Conservation (phyloP, 2,329 filamentous ascomycete species). For the Botryotinia calthae region DNA sequence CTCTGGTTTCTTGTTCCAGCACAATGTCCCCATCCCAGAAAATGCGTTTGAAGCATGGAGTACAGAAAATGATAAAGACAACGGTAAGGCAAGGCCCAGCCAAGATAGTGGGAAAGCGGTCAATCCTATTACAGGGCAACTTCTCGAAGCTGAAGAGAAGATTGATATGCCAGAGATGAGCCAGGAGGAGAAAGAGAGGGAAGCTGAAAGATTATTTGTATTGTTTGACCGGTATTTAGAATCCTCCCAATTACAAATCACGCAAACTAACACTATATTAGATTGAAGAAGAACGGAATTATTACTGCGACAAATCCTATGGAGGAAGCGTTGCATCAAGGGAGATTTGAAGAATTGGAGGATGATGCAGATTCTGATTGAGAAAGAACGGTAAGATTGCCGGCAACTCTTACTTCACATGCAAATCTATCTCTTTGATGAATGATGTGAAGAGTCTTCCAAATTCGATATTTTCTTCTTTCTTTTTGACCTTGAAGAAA, state of each 20-base stretch:
- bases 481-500: not conserved
- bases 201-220: slow-evolving; percentile 45
- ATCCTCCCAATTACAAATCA: not conserved
- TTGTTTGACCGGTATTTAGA: slow-evolving; percentile 36
- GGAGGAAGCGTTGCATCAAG: slow-evolving; percentile 31
- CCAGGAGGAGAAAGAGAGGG: slow-evolving; percentile 84
- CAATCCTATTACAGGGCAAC: slow-evolving; percentile 38
- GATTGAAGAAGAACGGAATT: slow-evolving; percentile 37
- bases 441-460: not conserved
- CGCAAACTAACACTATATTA: slow-evolving; percentile 23
- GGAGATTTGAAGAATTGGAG: slow-evolving; percentile 36
- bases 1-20: slow-evolving; percentile 82
- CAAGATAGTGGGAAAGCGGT: slow-evolving; percentile 29
- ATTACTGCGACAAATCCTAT: slow-evolving; percentile 37
- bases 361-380: slow-evolving; percentile 36
- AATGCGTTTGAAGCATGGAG: slow-evolving; percentile 58
- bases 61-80: slow-evolving; percentile 25
- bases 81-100: slow-evolving; percentile 31
- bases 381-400: not conserved
- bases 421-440: not conserved
- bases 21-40: slow-evolving; percentile 74
- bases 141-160: slow-evolving; percentile 33
- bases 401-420: not conserved
- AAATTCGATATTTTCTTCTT: not conserved
- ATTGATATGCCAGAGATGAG: slow-evolving; percentile 72